A percentile compares a stretch with the other conserved stretches of the same genome.
Evolutionary conservation across 768 basidiomycete genomes (phyloP).

Genomic region (Paxillus rubicundulus): DNA sequence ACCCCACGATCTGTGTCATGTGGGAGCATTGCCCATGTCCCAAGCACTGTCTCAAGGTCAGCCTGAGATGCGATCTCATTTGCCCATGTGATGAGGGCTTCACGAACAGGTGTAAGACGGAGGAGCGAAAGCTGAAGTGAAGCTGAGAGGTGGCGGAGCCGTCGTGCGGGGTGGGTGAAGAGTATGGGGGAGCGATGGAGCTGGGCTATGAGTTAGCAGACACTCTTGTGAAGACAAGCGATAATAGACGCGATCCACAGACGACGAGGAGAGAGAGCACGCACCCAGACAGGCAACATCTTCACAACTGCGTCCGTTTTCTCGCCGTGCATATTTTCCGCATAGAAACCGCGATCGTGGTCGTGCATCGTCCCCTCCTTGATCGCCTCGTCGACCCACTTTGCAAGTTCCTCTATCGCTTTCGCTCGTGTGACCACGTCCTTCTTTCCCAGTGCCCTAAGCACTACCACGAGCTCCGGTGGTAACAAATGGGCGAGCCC

Average conservation of each 20-base stretch:
- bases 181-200: conserved; percentile 84
- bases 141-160: conserved; percentile 61
- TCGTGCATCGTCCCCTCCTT: conserved; percentile 42
- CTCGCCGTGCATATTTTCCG: conserved; percentile 4
- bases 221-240: neutral
- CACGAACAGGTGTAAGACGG: conserved; percentile 45
- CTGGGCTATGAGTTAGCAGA: conserved; percentile 38
- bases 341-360: conserved; percentile 7
- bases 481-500: conserved; percentile 75
- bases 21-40: conserved; percentile 70
- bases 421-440: conserved; percentile 79
- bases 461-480: conserved; percentile 77
- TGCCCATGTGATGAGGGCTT: conserved; percentile 50
- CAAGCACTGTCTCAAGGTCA: conserved; percentile 57
- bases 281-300: conserved; percentile 90
- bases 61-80: conserved; percentile 45
- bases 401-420: conserved; percentile 79
- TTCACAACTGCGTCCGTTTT: conserved; percentile 40
- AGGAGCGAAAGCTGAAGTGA: conserved; percentile 66
- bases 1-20: conserved; percentile 73
- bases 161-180: conserved; percentile 75
- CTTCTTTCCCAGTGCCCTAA: conserved; percentile 85
- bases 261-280: conserved; percentile 28
- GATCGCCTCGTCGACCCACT: conserved; percentile 59
- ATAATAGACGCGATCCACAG: conserved; percentile 1